Evolutionary conservation across 129 eudicot species (phyloP), one percentile per base, ranked within the genome.

Genomic region (Mikania micrantha): DNA sequence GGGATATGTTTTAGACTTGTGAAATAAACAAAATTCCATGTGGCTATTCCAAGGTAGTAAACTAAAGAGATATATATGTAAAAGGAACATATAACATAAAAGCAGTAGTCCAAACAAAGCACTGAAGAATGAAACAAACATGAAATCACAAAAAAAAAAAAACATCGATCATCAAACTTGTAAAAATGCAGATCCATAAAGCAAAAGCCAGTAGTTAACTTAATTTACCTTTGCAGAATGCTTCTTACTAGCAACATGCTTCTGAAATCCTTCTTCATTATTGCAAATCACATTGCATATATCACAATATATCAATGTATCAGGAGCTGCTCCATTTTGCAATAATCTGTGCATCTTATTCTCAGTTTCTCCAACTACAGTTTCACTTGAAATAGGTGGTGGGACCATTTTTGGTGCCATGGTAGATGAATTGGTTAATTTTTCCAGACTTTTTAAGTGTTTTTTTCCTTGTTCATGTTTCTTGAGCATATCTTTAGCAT

Each of bases 221-320:
- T 5, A 41, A 5, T 13, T 47, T 78, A 78, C 82, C 82, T 78
- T 74, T 15, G 78, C 56, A 60, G 72, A 60, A 76, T 79, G 88
- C 77, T 79, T 79, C 77, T 72, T 83, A 21, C 88, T 74, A 56
- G 67, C 76, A 48, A 79, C 63, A 49, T 83, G 88, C 8, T 1
- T 28, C 35, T 19, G 54, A 68, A 68, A 79, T 11, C 19, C 75
- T 31, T 60, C 76, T 72, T 83, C 73, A 64, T 58, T 66, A 64
- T 56, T 76, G 81, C 88, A 76, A 0, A 66, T 48, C 48, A 79
- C 84, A 7, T 83, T 72, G 79, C 88, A 83, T n/a, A 68, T 58
- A n/a, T 73, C 39, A 48, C 87, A 82, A 25, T 34, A 24, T 6
- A 62, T 4, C 53, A 71, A 9, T 1, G 60, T 59, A 49, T 39